Conservation (phyloP, 2,329 filamentous ascomycete species). For the Cercospora sp. region DNA sequence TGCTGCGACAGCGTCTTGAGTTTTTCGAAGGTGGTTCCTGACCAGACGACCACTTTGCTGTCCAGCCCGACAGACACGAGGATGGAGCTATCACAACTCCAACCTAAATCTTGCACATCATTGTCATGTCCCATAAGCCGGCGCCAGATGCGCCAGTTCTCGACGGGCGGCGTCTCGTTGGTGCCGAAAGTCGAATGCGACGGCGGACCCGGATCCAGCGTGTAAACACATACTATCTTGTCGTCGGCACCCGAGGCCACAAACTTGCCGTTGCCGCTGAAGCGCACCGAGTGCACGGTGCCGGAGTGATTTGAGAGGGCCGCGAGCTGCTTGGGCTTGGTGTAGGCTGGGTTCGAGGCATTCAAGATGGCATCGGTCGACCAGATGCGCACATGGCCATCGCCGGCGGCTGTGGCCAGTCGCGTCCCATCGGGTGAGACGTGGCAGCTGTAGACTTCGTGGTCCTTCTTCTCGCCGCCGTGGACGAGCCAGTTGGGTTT, state of each 20-base stretch:
- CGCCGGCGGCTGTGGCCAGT: slow-evolving; percentile 91
- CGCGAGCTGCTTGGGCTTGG: slow-evolving; percentile 85
- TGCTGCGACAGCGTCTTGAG: slow-evolving; percentile 90
- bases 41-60: slow-evolving; percentile 98
- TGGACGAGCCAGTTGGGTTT: slow-evolving; percentile 96
- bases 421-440: slow-evolving; percentile 91
- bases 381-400: slow-evolving; percentile 97
- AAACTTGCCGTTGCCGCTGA: slow-evolving; percentile 92
- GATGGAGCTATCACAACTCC: slow-evolving; percentile 94
- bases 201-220: slow-evolving; percentile 77
- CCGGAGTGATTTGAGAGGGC: slow-evolving; percentile 98
- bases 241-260: slow-evolving; percentile 96
- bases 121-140: slow-evolving; percentile 96
- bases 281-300: slow-evolving; percentile 94
- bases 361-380: slow-evolving; percentile 91
- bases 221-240: slow-evolving; percentile 97
- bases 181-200: slow-evolving; percentile 77
- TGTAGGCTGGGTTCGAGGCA: slow-evolving; percentile 68
- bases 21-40: slow-evolving; percentile 96
- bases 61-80: slow-evolving; percentile 94
- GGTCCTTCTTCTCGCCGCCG: slow-evolving; percentile 95
- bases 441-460: slow-evolving; percentile 97
- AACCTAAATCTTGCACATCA: slow-evolving; percentile 95
- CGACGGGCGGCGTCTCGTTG: slow-evolving; percentile 86
- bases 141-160: slow-evolving; percentile 96